phyloP scores from a whole-genome alignment of 805 yeast species.

The Sungouiella thailandica region DNA sequence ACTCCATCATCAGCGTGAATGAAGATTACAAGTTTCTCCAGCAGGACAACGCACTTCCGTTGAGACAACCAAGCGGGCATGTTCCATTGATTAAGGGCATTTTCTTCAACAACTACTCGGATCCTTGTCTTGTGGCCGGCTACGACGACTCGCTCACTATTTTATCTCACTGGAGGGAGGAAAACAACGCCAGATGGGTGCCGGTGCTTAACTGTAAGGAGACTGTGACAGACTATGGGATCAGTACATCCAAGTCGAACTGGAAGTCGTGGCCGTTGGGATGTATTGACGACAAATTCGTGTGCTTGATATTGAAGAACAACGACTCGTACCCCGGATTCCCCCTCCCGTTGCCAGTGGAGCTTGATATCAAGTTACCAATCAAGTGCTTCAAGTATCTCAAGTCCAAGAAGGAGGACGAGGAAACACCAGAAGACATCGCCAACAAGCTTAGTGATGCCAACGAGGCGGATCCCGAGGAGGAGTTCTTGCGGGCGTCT shows the following conservation, averaged over 20 bases:
- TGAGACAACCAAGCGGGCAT: constrained; percentile 18
- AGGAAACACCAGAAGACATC: constrained; percentile 19
- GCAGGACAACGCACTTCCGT: constrained; percentile 36
- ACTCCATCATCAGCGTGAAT: constrained; percentile 43
- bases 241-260: constrained; percentile 43
- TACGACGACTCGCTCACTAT: constrained; percentile 66
- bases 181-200: constrained; percentile 77
- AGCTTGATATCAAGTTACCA: constrained; percentile 68
- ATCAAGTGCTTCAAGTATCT: constrained; percentile 28
- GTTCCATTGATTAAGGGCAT: constrained; percentile 52
- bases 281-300: constrained; percentile 60
- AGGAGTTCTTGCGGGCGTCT: constrained; percentile 54
- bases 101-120: constrained; percentile 86
- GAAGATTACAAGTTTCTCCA: constrained; percentile 36
- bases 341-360: constrained; percentile 83
- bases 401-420: constrained; percentile 21
- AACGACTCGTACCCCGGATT: constrained; percentile 61
- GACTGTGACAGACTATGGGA: constrained; percentile 40
- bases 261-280: constrained; percentile 89
- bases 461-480: constrained; percentile 47
- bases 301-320: constrained; percentile 73
- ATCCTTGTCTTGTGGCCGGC: constrained; percentile 81
- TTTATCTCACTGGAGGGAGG: constrained; percentile 72
- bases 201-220: constrained; percentile 66
- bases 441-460: constrained; percentile 9